Percentiles rank a stretch among this genome's conserved stretches.
Conservation (phyloP, 495 filamentous ascomycete species). For the Aspergillus steynii region DNA sequence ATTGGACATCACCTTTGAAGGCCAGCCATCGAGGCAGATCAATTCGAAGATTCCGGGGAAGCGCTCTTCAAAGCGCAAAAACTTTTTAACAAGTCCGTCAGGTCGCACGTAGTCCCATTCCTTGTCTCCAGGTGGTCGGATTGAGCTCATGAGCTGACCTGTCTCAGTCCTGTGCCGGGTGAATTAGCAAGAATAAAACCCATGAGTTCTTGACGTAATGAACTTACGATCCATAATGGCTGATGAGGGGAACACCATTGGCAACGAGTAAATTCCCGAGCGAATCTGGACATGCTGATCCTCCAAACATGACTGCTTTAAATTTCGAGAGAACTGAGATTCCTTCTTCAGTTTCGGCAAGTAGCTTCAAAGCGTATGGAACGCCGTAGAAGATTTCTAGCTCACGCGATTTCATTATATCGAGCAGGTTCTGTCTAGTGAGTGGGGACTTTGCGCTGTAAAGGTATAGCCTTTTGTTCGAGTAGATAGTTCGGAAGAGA, state of each 20-base stretch:
- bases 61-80: conserved; percentile 55
- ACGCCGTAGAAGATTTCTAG: conserved; percentile 56
- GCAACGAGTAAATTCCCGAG: conserved; percentile 55
- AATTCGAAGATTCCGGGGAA: conserved; percentile 58
- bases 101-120: conserved; percentile 69
- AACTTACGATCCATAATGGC: conserved; percentile 54
- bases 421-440: conserved; percentile 51
- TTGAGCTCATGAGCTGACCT: conserved; percentile 58
- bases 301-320: conserved; percentile 51
- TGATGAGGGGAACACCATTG: conserved; percentile 55
- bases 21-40: conserved; percentile 59
- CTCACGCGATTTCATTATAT: conserved; percentile 44
- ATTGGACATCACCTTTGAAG: conserved; percentile 61
- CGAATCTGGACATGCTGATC: conserved; percentile 56
- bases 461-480: conserved; percentile 45
- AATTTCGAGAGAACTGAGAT: conserved; percentile 43
- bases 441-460: conserved; percentile 52
- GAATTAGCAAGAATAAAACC: conserved; percentile 3
- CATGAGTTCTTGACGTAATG: not conserved
- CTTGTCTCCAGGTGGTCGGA: conserved; percentile 47
- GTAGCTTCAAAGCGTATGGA: conserved; percentile 55
- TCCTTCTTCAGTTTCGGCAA: conserved; percentile 51
- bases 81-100: conserved; percentile 30
- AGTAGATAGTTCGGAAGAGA: conserved; percentile 47
- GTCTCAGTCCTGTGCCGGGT: conserved; percentile 45